Base-by-base conservation (phyloP, 1,139 yeast species). In the Chernovozyma sophiae-reginae region DNA sequence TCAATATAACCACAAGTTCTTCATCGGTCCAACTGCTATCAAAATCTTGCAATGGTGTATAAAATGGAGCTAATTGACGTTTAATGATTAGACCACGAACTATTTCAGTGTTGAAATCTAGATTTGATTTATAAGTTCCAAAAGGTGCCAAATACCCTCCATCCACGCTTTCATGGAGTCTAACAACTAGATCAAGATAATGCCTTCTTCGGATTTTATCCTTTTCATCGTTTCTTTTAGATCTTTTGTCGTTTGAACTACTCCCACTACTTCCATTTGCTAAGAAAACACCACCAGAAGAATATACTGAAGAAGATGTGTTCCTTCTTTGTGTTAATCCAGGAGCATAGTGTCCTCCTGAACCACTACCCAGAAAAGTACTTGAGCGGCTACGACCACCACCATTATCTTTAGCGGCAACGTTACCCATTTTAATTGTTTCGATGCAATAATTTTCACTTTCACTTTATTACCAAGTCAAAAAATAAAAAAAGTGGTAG, bases 101-200 rank as follows among this genome's bases (percentile, higher is more conserved):
- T 2, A 82, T 68, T 26, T 76, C 77, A 13, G 85, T 75, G 52
- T 82, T 77, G 60, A 78, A 92, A 55, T 86, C 96, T 43, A 86
- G 71, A 39, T 83, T 79, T 41, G 82, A 70, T 46, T 74, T 77
- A 58, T 90, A 90, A 24, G 87, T 86, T 2, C 96, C 97, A 59
- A 74, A 86, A 0, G 97, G 96, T 1, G 95, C 96, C 45, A 84
- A 58, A 50, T 60, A 83, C 0, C 92, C 94, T 12, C 94, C 94
- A 58, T 84, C 92, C 11, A 83, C 87, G 39, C 64, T 73, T 49
- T 82, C 87, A 28, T 67, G 67, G 48, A 56, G 72, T 43, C 72
- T 66, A 2, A 82, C 86, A 25, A 84, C 62, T 40, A 84, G 60
- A 28, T 79, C 72, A 44, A 61, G 50, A 38, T 74, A 77, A 50